A percentile compares a stretch with the other conserved stretches of the same genome.
Evolutionary conservation across 306 rosid species (phyloP).

Genomic region (Trifolium repens): DNA sequence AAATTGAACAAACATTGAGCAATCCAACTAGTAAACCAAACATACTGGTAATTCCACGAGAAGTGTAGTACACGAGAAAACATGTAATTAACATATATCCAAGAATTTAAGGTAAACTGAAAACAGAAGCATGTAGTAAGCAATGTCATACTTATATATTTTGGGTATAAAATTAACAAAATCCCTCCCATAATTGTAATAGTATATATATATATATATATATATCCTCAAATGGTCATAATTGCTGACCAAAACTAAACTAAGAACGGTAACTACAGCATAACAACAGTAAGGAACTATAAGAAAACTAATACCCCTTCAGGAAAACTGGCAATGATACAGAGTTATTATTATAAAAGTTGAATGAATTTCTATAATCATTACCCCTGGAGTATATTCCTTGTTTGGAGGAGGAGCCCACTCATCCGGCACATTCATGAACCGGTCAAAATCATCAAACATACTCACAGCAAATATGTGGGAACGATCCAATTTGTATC

Average conservation of each 20-base stretch:
- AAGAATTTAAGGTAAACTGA: neutral
- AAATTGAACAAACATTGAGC: neutral
- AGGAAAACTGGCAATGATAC: neutral
- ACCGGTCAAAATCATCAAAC: slow-evolving; percentile 80
- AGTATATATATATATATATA: neutral
- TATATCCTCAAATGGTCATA: neutral
- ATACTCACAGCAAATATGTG: slow-evolving; percentile 80
- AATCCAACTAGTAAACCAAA: neutral
- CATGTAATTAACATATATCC: neutral
- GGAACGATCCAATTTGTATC: slow-evolving; percentile 78
- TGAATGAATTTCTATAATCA: neutral
- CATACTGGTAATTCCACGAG: slow-evolving; percentile 6
- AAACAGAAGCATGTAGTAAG: slow-evolving; percentile 1
- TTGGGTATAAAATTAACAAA: neutral
- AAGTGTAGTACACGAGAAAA: slow-evolving; percentile 8
- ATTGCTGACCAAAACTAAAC: neutral
- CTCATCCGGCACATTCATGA: slow-evolving; percentile 83
- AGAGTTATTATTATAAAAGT: neutral
- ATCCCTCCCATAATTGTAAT: neutral
- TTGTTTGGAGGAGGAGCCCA: slow-evolving; percentile 85
- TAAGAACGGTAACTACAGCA: neutral
- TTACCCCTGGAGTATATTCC: slow-evolving; percentile 81
- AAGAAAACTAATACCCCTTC: neutral
- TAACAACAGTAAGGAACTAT: neutral
- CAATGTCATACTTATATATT: neutral